Evolutionary conservation across 1,284 basidiomycete genomes (phyloP).

Genomic region (Boletellus deceptivus): DNA sequence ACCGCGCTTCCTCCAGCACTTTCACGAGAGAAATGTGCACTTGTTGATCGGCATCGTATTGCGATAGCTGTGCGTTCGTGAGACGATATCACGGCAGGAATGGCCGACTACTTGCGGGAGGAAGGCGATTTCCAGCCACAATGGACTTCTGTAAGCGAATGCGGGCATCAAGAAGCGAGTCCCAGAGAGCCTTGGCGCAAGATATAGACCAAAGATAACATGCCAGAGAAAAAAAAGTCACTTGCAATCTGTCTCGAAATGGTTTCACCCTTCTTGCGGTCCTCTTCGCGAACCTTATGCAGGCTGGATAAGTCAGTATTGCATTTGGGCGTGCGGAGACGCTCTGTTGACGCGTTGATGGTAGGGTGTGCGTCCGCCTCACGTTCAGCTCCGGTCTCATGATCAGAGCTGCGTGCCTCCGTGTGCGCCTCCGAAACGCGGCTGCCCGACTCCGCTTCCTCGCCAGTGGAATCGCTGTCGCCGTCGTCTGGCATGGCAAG

Average conservation of each 20-base stretch:
- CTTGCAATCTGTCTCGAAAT: slow-evolving; percentile 80
- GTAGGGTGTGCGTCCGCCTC: slow-evolving; percentile 1
- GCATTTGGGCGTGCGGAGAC: slow-evolving; percentile 20
- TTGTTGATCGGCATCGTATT: slow-evolving; percentile 28
- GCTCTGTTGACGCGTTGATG: slow-evolving; percentile 1
- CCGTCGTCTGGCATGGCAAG: slow-evolving; percentile 43
- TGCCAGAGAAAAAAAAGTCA: slow-evolving; percentile 17
- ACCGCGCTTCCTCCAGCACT: slow-evolving; percentile 57
- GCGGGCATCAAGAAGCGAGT: slow-evolving; percentile 79
- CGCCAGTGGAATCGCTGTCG: slow-evolving; percentile 34
- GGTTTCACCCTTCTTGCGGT: slow-evolving; percentile 75
- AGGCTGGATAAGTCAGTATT: slow-evolving; percentile 53
- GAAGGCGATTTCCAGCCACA: slow-evolving; percentile 60
- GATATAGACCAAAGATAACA: slow-evolving; percentile 8
- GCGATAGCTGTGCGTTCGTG: slow-evolving; percentile 23
- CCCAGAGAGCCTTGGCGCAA: slow-evolving; percentile 69
- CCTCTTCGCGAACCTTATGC: slow-evolving; percentile 60
- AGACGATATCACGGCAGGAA: slow-evolving; percentile 18
- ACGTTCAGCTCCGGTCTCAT: slow-evolving; percentile 1
- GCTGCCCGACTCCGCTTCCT: slow-evolving; percentile 12
- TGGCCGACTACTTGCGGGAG: slow-evolving; percentile 40
- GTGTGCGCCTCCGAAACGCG: slow-evolving; percentile 21
- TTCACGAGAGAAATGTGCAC: slow-evolving; percentile 41
- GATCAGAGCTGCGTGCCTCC: slow-evolving; percentile 22
- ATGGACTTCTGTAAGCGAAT: slow-evolving; percentile 87